Percentiles rank a stretch among this genome's conserved stretches.
phyloP scores from a whole-genome alignment of 257 asterid species.

The Paulownia fortunei region DNA sequence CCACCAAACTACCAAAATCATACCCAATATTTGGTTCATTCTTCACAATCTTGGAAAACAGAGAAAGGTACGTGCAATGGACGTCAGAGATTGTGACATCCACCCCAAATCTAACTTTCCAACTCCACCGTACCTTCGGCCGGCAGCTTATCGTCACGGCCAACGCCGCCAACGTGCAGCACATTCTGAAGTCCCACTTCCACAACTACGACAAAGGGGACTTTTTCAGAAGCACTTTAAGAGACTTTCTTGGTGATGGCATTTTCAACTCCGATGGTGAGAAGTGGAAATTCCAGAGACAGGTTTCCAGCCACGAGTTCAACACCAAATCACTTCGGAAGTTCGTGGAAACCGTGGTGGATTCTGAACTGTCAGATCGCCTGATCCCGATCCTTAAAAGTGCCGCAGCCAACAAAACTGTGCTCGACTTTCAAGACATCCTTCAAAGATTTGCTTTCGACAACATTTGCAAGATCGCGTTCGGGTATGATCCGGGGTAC shows the following conservation, averaged over 20 bases:
- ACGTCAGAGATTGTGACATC: slow-evolving; percentile 36
- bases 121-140: slow-evolving; percentile 35
- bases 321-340: slow-evolving; percentile 48
- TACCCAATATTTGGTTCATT: slow-evolving; percentile 49
- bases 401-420: slow-evolving; percentile 27
- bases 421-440: slow-evolving; percentile 40
- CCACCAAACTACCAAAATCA: slow-evolving; percentile 40
- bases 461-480: slow-evolving; percentile 45
- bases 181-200: slow-evolving; percentile 47
- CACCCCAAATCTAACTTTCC: slow-evolving; percentile 43
- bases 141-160: slow-evolving; percentile 37
- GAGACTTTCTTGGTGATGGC: slow-evolving; percentile 51
- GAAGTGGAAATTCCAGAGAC: slow-evolving; percentile 54
- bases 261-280: slow-evolving; percentile 55
- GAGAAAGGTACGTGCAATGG: slow-evolving; percentile 42
- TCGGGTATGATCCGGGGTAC: slow-evolving; percentile 49
- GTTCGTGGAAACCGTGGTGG: slow-evolving; percentile 45
- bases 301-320: slow-evolving; percentile 54
- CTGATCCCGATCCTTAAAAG: slow-evolving; percentile 37
- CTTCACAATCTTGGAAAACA: slow-evolving; percentile 31
- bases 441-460: slow-evolving; percentile 54
- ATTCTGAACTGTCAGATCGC: slow-evolving; percentile 41
- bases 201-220: slow-evolving; percentile 45
- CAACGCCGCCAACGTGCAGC: slow-evolving; percentile 41
- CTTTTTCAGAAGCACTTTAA: background rate